Base-by-base conservation (phyloP, 208 protist genomes). In the Trypanosoma boissoni region DNA sequence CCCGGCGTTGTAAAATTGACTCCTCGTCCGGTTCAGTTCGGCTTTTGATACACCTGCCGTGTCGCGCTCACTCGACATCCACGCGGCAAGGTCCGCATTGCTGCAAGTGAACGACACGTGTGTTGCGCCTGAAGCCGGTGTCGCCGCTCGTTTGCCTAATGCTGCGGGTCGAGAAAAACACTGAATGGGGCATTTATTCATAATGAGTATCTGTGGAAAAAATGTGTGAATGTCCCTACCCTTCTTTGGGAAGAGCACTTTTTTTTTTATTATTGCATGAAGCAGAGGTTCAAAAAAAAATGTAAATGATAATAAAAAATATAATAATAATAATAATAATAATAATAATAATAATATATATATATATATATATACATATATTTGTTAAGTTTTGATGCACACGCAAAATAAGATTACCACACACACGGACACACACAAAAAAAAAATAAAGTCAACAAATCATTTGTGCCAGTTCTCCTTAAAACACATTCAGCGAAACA, bases 1-100 rank as follows among this genome's bases (percentile, higher is more conserved):
- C 5, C 48, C 57, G 23, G 44, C 18, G 36, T 80, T 73, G 41
- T 74, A 80, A 28, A 87, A 80, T 10, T 23, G n/a, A n/a, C 51
- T 18, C 39, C 48, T 71, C 48, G 42, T 31, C 28, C 43, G 21
- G 20, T 50, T 58, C 9, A 36, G 8, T 12, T 48, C 45, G 2
- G 42, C 26, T 34, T 68, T 59, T 16, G 57, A 63, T n/a, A 63
- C 23, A 10, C n/a, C 44, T 14, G 23, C 26, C 8, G 34, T 39
- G 21, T 60, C 45, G 0, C 31, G 28, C 14, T 68, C 62, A n/a
- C 44, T 37, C 24, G 54, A n/a, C 9, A 51, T 53, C 62, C 62
- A 68, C 14, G 44, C 28, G 48, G 53, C 48, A 1, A 68, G 21
- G 48, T 68, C 62, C 10, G n/a, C 45, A 34, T 61, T 42, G 36